A percentile compares a stretch with the other conserved stretches of the same genome.
These are phyloP conservation scores for Rosa rugosa DNA, from an alignment of 306 rosid species.

Conservation along the genomic window DNA sequence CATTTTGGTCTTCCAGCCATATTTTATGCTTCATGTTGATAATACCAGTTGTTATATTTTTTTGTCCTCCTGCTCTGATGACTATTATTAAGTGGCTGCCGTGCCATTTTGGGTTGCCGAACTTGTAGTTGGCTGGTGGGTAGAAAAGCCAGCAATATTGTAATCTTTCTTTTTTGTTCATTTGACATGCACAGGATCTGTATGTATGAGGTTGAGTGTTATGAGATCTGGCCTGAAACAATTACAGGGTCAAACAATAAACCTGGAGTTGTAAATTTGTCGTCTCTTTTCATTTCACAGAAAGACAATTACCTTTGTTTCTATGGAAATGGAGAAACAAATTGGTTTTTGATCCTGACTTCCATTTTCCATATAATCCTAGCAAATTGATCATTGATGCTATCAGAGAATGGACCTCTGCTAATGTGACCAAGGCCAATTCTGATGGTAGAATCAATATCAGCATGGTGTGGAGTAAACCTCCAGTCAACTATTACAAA, in stretches of 20 bases:
- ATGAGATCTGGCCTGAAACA: constrained; percentile 18
- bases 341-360: too few relatives aligned
- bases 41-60: constrained; percentile 22
- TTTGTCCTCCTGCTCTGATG: constrained; percentile 31
- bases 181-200: constrained; percentile 44
- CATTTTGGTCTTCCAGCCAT: constrained; percentile 37
- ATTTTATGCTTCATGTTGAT: constrained; percentile 22
- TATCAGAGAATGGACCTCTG: too few relatives aligned
- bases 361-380: too few relatives aligned
- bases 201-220: constrained; percentile 35
- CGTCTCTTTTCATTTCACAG: background rate
- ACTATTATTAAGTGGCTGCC: constrained; percentile 29
- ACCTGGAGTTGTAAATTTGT: constrained; percentile 32
- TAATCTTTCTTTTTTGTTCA: constrained; percentile 28
- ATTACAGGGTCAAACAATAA: constrained; percentile 32
- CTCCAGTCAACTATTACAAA: too few relatives aligned
- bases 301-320: background rate
- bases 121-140: constrained; percentile 28
- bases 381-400: too few relatives aligned
- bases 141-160: constrained; percentile 36
- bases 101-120: constrained; percentile 38
- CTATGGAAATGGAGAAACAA: too few relatives aligned
- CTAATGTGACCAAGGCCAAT: too few relatives aligned
- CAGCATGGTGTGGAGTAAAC: too few relatives aligned
- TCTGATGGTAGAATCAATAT: too few relatives aligned